Evolutionary conservation across 148 eudicot genomes (phyloP).

Genomic region (Limonium bicolor): DNA sequence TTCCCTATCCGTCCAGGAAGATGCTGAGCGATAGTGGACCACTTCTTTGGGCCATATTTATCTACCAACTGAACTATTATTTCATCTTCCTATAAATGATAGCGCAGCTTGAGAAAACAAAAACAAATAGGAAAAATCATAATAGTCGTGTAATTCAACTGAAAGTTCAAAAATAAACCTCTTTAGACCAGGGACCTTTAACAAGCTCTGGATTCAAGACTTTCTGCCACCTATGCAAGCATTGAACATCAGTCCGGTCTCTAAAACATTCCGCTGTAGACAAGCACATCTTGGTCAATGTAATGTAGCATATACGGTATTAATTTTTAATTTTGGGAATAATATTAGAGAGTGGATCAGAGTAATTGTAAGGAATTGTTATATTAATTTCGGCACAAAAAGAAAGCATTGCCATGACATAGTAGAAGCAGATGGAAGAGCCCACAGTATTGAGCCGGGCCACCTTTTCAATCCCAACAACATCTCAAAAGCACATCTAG

Average conservation of each 20-base stretch:
- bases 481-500: too few relatives aligned
- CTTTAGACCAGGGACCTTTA: slow-evolving; percentile 99
- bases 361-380: too few relatives aligned
- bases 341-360: too few relatives aligned
- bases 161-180: slow-evolving; percentile 25
- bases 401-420: too few relatives aligned
- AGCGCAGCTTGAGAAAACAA: background rate
- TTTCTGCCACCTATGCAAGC: slow-evolving; percentile 98
- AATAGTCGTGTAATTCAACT: background rate
- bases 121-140: background rate
- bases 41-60: slow-evolving; percentile 83
- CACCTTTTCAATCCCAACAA: too few relatives aligned
- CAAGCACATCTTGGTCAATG: background rate
- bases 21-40: slow-evolving; percentile 90
- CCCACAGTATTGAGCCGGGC: too few relatives aligned
- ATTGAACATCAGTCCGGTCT: slow-evolving; percentile 93
- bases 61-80: slow-evolving; percentile 58
- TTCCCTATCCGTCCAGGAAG: slow-evolving; percentile 95
- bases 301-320: too few relatives aligned
- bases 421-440: too few relatives aligned
- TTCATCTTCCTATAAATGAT: slow-evolving; percentile 59
- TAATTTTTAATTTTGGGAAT: too few relatives aligned
- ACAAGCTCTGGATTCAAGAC: slow-evolving; percentile 92
- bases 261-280: slow-evolving; percentile 86
- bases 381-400: too few relatives aligned